Evolutionary conservation across 306 rosid species (phyloP), one percentile per base, ranked within the genome.

Genomic region (Cucurbita ficifolia): DNA sequence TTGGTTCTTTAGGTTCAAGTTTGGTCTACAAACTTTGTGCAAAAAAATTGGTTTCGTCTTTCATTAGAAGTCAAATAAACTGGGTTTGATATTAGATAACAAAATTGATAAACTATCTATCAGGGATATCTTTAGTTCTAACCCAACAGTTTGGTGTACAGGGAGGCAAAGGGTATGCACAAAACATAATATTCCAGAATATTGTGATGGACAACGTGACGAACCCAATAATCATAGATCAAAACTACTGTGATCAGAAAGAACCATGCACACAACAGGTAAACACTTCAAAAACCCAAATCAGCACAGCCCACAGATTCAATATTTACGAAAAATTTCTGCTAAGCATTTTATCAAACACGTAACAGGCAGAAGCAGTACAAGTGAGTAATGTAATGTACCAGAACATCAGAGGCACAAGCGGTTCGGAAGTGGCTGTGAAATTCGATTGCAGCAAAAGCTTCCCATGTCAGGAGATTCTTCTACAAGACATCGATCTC

Each of bases 121-220:
- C 70, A 40, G 17, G 18, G 33, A 39, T 64, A 14, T 4, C 4
- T 64, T 63, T 40, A 39, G 70, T 63, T 40, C 22, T 38, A 40
- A 40, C 35, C 35, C 24, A 39, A 64, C 14, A 64, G 9, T 58
- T 70, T 6, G 45, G n/a, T 19, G 39, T 53, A 62, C 83, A 89
- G 95, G 98, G 96, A 55, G 98, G 96, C 48, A 83, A 84, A 8
- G 98, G 98, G 19, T 87, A 76, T 78, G 98, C 92, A 18, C 83
- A 8, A 74, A 74, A 84, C 82, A 88, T 92, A 43, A 42, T 70
- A 36, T 92, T 88, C 67, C 2, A 55, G 73, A 87, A 90, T 46
- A 79, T 92, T 58, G 57, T 13, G 35, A 84, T 92, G 96, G 17
- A 24, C 21, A 92, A 92, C 62, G 96, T 92, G 56, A 79, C 79